Evolutionary conservation across 768 basidiomycete species (phyloP), one percentile per base, ranked within the genome.

Genomic region (Hygrophorus russula): DNA sequence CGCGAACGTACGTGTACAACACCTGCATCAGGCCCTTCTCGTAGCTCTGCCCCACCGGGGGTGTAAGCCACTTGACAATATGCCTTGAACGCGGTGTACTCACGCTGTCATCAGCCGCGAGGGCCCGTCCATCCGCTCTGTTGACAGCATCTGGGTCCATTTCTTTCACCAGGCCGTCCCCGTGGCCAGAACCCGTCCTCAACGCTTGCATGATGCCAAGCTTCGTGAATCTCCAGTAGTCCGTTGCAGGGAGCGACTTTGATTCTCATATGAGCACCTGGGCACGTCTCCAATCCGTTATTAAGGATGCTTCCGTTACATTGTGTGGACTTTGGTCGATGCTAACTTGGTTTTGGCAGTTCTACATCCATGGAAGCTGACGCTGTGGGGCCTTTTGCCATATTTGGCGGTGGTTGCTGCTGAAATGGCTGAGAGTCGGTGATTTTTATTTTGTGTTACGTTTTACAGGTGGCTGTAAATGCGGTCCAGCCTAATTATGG

Each of bases 211-310:
- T 71, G 5, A 87, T 65, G 19, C 67, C 74, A 52, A 82, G 73
- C 48, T 82, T 82, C 29, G 89, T 92, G 56, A 88, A 87, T 45
- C 76, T 78, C 77, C 82, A 84, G 61, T 91, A 92, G 2, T 83
- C 87, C 0, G 78, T 82, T n/a, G n/a, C n/a, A n/a, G n/a, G n/a
- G n/a, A n/a, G n/a, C n/a, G n/a, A n/a, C n/a, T n/a, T n/a, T n/a
- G n/a, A n/a, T n/a, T n/a, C n/a, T n/a, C n/a, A n/a, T n/a, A n/a
- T n/a, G n/a, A n/a, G n/a, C n/a, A n/a, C n/a, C n/a, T n/a, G n/a
- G n/a, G n/a, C n/a, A n/a, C n/a, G n/a, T n/a, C n/a, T n/a, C n/a
- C n/a, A n/a, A n/a, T n/a, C n/a, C n/a, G n/a, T n/a, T n/a, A n/a
- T n/a, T n/a, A n/a, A n/a, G n/a, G n/a, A n/a, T n/a, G n/a, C n/a